These are phyloP conservation scores for Stentor coeruleus DNA, from an alignment of 73 alveolate genomes.

Conservation along the genomic window DNA sequence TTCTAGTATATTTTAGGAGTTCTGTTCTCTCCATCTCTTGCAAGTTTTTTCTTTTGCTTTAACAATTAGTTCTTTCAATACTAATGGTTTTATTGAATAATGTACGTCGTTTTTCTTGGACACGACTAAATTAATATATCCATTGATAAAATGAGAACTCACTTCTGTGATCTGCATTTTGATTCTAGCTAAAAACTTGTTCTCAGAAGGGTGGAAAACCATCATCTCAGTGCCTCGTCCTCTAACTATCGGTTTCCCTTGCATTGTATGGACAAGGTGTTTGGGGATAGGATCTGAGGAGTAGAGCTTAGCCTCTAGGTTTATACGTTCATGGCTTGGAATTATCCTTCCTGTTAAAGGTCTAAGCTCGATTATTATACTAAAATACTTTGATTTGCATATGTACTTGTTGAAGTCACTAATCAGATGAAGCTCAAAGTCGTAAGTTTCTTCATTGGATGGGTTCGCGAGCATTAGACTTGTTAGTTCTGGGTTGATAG, in stretches of 20 bases:
- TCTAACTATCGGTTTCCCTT: not conserved
- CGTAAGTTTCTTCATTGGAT: not conserved
- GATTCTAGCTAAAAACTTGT: not conserved
- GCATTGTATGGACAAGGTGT: not conserved
- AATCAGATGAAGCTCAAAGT: not conserved
- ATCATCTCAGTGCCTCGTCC: not conserved
- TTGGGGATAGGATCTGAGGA: slow-evolving; percentile 6
- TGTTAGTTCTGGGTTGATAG: not conserved
- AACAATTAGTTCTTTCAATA: not conserved
- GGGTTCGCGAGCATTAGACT: not conserved
- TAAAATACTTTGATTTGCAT: not conserved
- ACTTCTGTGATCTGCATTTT: slow-evolving; percentile 22
- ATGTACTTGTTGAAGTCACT: not conserved
- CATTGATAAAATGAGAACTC: not conserved
- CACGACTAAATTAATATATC: not conserved
- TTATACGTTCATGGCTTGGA: not conserved
- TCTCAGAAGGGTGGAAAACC: not conserved
- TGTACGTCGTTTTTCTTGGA: not conserved
- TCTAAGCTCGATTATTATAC: not conserved
- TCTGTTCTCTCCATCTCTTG: slow-evolving; percentile 17
- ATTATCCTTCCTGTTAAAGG: not conserved
- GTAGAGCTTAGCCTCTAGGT: not conserved
- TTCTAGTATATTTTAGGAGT: no score
- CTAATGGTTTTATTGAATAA: not conserved
- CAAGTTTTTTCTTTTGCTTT: slow-evolving; percentile 20